A percentile compares a stretch with the other conserved stretches of the same genome.
These are phyloP conservation scores for Tephrocybe sp. DNA, from an alignment of 768 basidiomycete genomes.

Conservation along the genomic window DNA sequence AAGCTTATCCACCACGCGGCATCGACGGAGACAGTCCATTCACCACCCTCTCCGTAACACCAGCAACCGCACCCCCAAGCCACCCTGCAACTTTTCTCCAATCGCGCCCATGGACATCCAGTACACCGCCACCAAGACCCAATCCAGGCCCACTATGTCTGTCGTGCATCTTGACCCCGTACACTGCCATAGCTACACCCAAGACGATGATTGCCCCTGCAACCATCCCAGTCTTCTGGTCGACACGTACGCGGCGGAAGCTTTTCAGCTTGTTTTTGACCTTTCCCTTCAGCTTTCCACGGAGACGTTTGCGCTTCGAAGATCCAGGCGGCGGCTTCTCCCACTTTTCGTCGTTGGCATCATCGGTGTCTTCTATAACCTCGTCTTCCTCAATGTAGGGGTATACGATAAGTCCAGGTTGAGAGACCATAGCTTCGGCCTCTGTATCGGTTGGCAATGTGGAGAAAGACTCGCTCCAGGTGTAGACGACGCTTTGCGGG, in stretches of 20 bases:
- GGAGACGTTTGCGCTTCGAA: slow-evolving; percentile 16
- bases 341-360: slow-evolving; percentile 20
- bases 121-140: slow-evolving; percentile 19
- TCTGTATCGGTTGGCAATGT: slow-evolving; percentile 50
- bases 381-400: slow-evolving; percentile 40
- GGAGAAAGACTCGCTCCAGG: slow-evolving; percentile 58
- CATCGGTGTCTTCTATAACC: slow-evolving; percentile 19
- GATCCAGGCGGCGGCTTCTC: slow-evolving; percentile 6
- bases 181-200: slow-evolving; percentile 68
- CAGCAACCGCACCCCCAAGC: slow-evolving; percentile 27
- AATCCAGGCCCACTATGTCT: slow-evolving; percentile 14
- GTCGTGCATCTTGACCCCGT: slow-evolving; percentile 37
- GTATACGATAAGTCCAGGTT: slow-evolving; percentile 57
- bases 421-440: slow-evolving; percentile 60
- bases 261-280: slow-evolving; percentile 19
- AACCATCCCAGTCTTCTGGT: slow-evolving; percentile 47
- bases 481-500: slow-evolving; percentile 72
- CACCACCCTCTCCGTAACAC: slow-evolving; percentile 21
- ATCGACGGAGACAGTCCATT: slow-evolving; percentile 6
- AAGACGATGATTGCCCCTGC: slow-evolving; percentile 69
- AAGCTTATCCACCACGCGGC: not conserved
- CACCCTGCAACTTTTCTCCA: slow-evolving; percentile 29
- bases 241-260: slow-evolving; percentile 23
- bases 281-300: slow-evolving; percentile 17
- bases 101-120: slow-evolving; percentile 16